phyloP scores from a whole-genome alignment of 2,329 filamentous ascomycete species.

The Coleophoma cylindrospora region DNA sequence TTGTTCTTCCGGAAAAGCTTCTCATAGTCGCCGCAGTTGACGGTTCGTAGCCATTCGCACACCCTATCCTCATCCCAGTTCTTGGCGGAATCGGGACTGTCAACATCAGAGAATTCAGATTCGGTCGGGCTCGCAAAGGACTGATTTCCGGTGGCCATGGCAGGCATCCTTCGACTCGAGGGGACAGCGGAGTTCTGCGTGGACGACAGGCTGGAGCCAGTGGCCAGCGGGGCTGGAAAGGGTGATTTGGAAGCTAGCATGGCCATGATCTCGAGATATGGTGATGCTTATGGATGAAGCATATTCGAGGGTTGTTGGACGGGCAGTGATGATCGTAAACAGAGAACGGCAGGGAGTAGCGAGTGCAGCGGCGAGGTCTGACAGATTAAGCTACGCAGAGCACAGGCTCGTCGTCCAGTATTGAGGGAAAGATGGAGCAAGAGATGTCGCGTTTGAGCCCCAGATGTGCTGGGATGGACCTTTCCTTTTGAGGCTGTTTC shows the following conservation, averaged over 20 bases:
- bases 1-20: constrained; percentile 86
- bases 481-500: not conserved
- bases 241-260: constrained; percentile 74
- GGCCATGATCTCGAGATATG: constrained; percentile 50
- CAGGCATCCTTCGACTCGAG: constrained; percentile 46
- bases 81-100: constrained; percentile 70
- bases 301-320: not conserved
- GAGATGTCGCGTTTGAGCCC: not conserved
- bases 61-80: constrained; percentile 91
- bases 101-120: constrained; percentile 84
- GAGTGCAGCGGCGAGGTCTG: too few relatives aligned
- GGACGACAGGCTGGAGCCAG: constrained; percentile 38
- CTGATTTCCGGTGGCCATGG: constrained; percentile 44
- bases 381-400: not conserved
- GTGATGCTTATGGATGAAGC: constrained; percentile 17
- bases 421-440: not conserved
- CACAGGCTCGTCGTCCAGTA: not conserved
- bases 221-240: constrained; percentile 53
- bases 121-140: constrained; percentile 75
- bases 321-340: too few relatives aligned
- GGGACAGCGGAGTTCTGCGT: constrained; percentile 45
- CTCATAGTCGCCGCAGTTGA: constrained; percentile 93
- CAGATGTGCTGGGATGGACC: not conserved
- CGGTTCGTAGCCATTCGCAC: constrained; percentile 82
- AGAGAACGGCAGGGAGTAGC: too few relatives aligned